Evolutionary conservation across 1,284 basidiomycete genomes (phyloP).

Genomic region (Fomitiporia mediterranea): DNA sequence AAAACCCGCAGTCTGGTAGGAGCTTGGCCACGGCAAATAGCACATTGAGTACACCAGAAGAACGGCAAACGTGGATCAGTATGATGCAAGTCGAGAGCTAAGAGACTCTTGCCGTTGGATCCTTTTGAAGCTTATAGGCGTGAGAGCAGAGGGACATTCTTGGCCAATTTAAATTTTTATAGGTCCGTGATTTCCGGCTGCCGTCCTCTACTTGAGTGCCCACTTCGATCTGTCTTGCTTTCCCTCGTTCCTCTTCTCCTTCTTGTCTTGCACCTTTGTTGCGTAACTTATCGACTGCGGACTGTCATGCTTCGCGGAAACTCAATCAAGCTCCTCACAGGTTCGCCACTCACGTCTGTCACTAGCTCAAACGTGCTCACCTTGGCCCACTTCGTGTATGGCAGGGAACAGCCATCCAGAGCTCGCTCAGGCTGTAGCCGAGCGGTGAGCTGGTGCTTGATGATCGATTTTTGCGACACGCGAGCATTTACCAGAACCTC

Average conservation of each 20-base stretch:
- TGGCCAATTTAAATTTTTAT: not conserved
- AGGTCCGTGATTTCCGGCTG: not conserved
- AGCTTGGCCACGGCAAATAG: conserved; percentile 1
- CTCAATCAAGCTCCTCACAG: conserved; percentile 89
- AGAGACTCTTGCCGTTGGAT: not conserved
- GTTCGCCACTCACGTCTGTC: conserved; percentile 37
- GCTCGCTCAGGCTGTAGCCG: conserved; percentile 90
- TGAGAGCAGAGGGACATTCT: conserved; percentile 8
- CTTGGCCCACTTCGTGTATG: no score
- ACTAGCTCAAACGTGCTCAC: not conserved
- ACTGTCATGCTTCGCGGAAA: conserved; percentile 80
- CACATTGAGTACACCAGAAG: not conserved
- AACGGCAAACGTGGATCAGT: not conserved
- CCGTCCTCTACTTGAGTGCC: not conserved
- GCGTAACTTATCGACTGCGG: conserved; percentile 21
- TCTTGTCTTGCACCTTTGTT: no score
- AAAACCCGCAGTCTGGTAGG: not conserved
- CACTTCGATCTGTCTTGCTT: not conserved
- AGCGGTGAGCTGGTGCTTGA: conserved; percentile 76
- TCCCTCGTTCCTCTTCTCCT: not conserved
- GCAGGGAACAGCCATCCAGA: conserved; percentile 97
- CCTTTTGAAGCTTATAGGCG: not conserved
- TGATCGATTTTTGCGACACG: conserved; percentile 40
- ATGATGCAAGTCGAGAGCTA: not conserved
- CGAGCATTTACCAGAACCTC: conserved; percentile 31